Conservation (phyloP, 2,329 filamentous ascomycete species). For the Claviceps arundinis region DNA sequence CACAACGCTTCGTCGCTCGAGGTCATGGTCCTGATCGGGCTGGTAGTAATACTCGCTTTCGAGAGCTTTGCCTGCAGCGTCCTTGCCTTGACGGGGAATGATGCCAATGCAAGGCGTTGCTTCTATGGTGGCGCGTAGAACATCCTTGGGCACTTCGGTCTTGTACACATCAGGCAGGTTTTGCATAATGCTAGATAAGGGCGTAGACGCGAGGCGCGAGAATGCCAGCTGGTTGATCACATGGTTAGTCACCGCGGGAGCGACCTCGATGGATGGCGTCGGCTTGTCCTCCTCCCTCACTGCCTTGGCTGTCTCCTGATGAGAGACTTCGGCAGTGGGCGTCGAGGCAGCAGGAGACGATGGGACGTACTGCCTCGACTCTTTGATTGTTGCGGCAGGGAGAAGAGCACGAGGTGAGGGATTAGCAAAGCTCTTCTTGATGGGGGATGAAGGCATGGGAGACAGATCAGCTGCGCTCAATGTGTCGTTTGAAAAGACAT, state of each 20-base stretch:
- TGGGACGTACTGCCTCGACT: conserved; percentile 7
- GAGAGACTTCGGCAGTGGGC: conserved; percentile 10
- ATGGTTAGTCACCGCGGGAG: conserved; percentile 57
- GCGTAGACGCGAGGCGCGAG: conserved; percentile 82
- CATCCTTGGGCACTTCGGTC: conserved; percentile 42
- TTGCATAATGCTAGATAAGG: conserved; percentile 76
- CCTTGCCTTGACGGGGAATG: conserved; percentile 83
- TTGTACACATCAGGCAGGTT: conserved; percentile 62
- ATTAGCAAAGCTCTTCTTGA: conserved; percentile 8
- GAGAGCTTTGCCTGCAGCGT: conserved; percentile 82
- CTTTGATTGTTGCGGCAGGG: background rate
- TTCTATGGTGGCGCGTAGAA: conserved; percentile 61
- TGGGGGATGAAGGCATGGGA: conserved; percentile 12
- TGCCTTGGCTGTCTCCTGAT: background rate
- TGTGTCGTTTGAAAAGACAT: conserved; percentile 11
- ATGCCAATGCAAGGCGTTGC: conserved; percentile 69
- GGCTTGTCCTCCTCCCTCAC: conserved; percentile 10
- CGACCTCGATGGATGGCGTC: conserved; percentile 19
- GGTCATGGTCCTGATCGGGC: conserved; percentile 71
- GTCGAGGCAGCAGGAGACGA: conserved; percentile 12
- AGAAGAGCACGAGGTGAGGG: background rate
- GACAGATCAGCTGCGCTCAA: conserved; percentile 11
- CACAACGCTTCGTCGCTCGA: conserved; percentile 68
- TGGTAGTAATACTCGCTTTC: conserved; percentile 98
- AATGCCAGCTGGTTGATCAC: conserved; percentile 91